A percentile compares a stretch with the other conserved stretches of the same genome.
Conservation (phyloP, 2,329 filamentous ascomycete species). For the Colletotrichum gloeosporioides region DNA sequence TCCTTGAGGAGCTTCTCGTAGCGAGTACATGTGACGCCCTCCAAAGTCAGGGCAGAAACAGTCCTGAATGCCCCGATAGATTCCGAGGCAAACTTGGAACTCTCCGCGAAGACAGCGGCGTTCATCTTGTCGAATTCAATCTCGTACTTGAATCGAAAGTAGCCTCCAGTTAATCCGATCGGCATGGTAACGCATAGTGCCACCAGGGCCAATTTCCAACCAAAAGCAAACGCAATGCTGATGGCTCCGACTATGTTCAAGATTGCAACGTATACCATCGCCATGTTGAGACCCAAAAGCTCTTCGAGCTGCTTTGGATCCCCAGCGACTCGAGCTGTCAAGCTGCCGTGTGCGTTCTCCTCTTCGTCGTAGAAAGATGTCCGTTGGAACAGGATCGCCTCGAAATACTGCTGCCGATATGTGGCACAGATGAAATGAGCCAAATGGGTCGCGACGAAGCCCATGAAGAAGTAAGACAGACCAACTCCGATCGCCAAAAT, state of each 20-base stretch:
- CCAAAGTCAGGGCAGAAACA: slow-evolving; percentile 72
- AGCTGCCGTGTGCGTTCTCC: slow-evolving; percentile 63
- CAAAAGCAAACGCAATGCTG: slow-evolving; percentile 72
- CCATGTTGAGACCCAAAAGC: slow-evolving; percentile 67
- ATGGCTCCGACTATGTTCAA: slow-evolving; percentile 71
- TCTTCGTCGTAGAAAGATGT: slow-evolving; percentile 66
- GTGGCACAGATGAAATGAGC: slow-evolving; percentile 55
- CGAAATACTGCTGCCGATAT: slow-evolving; percentile 66
- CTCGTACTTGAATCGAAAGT: slow-evolving; percentile 62
- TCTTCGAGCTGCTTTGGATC: slow-evolving; percentile 68
- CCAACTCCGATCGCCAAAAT: slow-evolving; percentile 60
- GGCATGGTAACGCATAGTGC: slow-evolving; percentile 66
- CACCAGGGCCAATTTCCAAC: slow-evolving; percentile 79
- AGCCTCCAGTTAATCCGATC: slow-evolving; percentile 51
- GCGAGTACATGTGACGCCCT: slow-evolving; percentile 66
- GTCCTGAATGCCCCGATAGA: slow-evolving; percentile 77
- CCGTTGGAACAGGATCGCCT: slow-evolving; percentile 63
- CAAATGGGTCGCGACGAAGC: slow-evolving; percentile 48
- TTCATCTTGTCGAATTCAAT: slow-evolving; percentile 74
- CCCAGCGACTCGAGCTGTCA: slow-evolving; percentile 60
- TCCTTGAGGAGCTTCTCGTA: slow-evolving; percentile 64
- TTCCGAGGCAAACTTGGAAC: slow-evolving; percentile 77
- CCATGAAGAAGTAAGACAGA: slow-evolving; percentile 57
- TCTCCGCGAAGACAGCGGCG: slow-evolving; percentile 70
- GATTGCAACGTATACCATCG: slow-evolving; percentile 65